Percentiles rank a stretch among this genome's conserved stretches.
These are phyloP conservation scores for Hypsizygus marmoreus DNA, from an alignment of 768 basidiomycete genomes.

Conservation along the genomic window DNA sequence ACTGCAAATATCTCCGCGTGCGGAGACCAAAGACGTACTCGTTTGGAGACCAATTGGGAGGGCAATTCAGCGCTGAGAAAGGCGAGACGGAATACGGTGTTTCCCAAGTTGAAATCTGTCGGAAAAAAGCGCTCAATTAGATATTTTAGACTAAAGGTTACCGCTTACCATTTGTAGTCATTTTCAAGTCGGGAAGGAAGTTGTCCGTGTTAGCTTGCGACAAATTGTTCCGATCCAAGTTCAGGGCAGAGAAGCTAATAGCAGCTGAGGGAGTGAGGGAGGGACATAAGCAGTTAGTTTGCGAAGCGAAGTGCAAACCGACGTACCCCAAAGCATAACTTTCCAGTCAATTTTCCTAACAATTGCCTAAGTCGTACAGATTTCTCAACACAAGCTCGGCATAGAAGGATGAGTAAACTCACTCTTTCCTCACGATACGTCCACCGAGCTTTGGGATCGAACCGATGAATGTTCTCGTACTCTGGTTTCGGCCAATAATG, in stretches of 20 bases:
- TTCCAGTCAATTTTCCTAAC: constrained; percentile 63
- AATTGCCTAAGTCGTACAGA: constrained; percentile 37
- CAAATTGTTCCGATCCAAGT: constrained; percentile 55
- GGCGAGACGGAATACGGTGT: constrained; percentile 50
- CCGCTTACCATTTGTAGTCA: constrained; percentile 47
- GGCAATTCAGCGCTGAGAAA: constrained; percentile 62
- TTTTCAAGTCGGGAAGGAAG: constrained; percentile 54
- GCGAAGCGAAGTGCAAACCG: not conserved
- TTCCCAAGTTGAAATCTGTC: constrained; percentile 58
- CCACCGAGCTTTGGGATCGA: constrained; percentile 61
- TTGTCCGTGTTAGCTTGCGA: constrained; percentile 60
- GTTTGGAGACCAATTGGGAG: constrained; percentile 63
- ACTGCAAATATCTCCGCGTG: not conserved
- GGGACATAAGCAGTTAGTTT: too few species aligned
- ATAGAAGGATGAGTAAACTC: constrained; percentile 8
- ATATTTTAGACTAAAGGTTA: not conserved
- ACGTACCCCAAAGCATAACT: constrained; percentile 50
- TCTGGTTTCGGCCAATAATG: constrained; percentile 51
- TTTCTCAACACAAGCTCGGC: not conserved
- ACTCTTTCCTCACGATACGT: constrained; percentile 57
- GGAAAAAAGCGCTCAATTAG: not conserved
- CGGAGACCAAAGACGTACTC: constrained; percentile 39
- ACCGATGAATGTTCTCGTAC: constrained; percentile 59
- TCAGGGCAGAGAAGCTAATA: constrained; percentile 58
- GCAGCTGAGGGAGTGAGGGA: constrained; percentile 41